Conservation (phyloP, 345 rosid genomes). For the Schrenkiella parvula region DNA sequence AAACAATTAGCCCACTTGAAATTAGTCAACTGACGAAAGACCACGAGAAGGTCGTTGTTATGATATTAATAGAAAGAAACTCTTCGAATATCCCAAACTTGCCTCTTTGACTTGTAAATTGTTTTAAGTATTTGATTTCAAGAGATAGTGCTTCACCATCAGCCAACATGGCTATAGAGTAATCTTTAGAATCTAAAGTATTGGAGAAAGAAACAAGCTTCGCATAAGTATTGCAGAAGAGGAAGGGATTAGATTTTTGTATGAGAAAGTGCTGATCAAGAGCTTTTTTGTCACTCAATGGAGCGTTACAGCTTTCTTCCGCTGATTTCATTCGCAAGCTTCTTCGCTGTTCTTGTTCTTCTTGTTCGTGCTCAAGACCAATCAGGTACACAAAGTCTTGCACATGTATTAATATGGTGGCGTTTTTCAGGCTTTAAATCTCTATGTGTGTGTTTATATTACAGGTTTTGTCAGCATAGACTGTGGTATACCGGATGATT, state of each 20-base stretch:
- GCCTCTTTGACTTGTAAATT: neutral
- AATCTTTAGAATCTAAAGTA: neutral
- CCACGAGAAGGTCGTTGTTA: neutral
- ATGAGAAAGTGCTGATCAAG: conserved; percentile 7
- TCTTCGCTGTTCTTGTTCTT: neutral
- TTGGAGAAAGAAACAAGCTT: neutral
- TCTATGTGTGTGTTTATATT: neutral
- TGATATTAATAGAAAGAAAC: neutral
- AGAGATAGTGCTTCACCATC: conserved; percentile 24
- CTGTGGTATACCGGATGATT: neutral
- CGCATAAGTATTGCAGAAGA: neutral
- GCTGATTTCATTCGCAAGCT: neutral
- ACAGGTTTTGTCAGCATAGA: conserved; percentile 20
- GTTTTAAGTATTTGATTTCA: neutral
- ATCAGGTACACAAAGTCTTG: conserved; percentile 27
- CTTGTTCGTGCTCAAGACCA: conserved; percentile 29
- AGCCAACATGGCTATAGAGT: conserved; percentile 13
- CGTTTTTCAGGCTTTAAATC: neutral
- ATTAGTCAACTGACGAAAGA: conserved; percentile 14
- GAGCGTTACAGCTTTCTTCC: neutral
- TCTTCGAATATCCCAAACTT: conserved; percentile 1
- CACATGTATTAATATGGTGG: neutral
- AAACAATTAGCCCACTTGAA: conserved; percentile 5
- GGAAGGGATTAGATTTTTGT: neutral
- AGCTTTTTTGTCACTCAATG: conserved; percentile 6